Conservation (phyloP, 805 yeast species). For the Lipomyces japonicus region DNA sequence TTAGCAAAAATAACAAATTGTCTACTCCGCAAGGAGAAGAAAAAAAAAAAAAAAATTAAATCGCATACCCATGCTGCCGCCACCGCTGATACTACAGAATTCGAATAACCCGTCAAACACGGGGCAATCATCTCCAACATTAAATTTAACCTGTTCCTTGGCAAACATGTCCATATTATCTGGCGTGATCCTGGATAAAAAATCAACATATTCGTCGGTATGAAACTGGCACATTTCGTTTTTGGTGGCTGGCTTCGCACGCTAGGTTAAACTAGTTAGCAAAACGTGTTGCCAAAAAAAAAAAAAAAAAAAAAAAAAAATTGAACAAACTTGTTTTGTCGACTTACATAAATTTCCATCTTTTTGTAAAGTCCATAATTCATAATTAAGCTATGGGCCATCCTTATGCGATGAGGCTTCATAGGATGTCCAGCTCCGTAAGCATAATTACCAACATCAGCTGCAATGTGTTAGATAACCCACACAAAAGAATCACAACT, state of each 20-base stretch:
- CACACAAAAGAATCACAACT: constrained; percentile 1
- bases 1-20: neutral
- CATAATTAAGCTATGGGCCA: constrained; percentile 96
- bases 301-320: neutral
- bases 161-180: constrained; percentile 41
- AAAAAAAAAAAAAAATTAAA: neutral
- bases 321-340: neutral
- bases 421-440: constrained; percentile 98
- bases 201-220: constrained; percentile 95
- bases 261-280: constrained; percentile 31
- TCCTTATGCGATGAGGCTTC: constrained; percentile 98
- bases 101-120: constrained; percentile 93
- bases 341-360: constrained; percentile 77
- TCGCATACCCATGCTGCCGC: constrained; percentile 73
- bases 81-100: constrained; percentile 82
- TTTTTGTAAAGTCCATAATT: constrained; percentile 93
- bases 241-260: constrained; percentile 96
- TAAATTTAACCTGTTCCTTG: constrained; percentile 86
- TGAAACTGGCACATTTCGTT: constrained; percentile 98
- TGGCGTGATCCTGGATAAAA: constrained; percentile 36
- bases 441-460: constrained; percentile 96
- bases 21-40: neutral
- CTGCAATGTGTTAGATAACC: constrained; percentile 22
- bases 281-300: neutral
- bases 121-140: constrained; percentile 96